Evolutionary conservation across 306 rosid genomes (phyloP), one percentile per base, ranked within the genome.

Genomic region (Fragaria vesca): DNA sequence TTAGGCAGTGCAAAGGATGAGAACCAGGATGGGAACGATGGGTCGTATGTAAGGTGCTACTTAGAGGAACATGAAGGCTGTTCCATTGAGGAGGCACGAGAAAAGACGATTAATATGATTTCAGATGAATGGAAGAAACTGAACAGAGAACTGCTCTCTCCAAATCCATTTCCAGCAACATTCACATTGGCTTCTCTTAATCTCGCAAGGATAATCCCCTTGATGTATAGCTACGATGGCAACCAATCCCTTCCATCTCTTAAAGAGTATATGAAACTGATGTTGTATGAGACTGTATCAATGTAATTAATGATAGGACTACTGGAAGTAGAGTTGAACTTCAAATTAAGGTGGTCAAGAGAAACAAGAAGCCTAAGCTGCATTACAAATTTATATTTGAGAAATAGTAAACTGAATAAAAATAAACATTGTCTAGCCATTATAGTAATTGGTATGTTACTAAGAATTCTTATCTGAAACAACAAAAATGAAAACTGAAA

Each of bases 1-100:
- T 79, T 92, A 47, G 96, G 92, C 80, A 87, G 60, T 79, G 92
- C 93, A 11, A 28, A 82, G 89, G 88, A 90, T 54, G 91, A 90
- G 78, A 74, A 90, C 52, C 91, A 86, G 78, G 63, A 83, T 11
- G 91, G 95, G 0, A 81, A 80, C 6, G 93, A 89, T 51, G 96
- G 93, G 12, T 87, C 93, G 0, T 89, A 54, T 24, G 26, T 69
- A 69, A 58, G 60, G 40, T 72, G 80, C 52, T 79, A 74, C 66
- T 12, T 83, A 48, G 68, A 79, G 63, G 80, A 79, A 70, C 50
- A 65, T 51, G 38, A 50, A 30, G 73, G 73, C 1, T 60, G 21
- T 43, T 38, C 63, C 17, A 21, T 73, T 13, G 80, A 79, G 12
- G 83, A 79, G 15, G 69, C 86, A 1, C 50, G 42, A 43, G 68